Percentiles rank a stretch among this genome's conserved stretches.
phyloP scores from a whole-genome alignment of 768 basidiomycete species.

The Cyathus striatus region DNA sequence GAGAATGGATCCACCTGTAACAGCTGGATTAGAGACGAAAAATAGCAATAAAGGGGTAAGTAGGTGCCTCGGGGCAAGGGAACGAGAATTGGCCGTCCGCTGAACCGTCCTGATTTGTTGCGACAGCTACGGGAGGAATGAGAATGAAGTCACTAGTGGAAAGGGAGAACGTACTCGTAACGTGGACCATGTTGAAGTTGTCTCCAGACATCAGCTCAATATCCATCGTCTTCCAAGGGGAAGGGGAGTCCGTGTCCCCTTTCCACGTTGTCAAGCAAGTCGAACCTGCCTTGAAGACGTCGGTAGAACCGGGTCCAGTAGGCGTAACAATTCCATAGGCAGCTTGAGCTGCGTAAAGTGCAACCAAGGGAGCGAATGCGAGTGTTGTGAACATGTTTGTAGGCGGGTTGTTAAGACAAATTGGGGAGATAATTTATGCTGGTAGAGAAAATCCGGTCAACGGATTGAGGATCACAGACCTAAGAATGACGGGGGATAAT shows the following conservation, averaged over 20 bases:
- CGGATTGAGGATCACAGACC: too few relatives aligned
- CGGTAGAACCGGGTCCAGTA: slow-evolving; percentile 52
- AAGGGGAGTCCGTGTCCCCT: slow-evolving; percentile 43
- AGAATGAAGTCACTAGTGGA: not conserved
- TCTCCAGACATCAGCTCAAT: slow-evolving; percentile 80
- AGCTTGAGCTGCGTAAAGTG: slow-evolving; percentile 25
- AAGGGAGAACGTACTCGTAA: slow-evolving; percentile 57
- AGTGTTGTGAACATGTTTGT: slow-evolving; percentile 35
- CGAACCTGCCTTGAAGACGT: slow-evolving; percentile 52
- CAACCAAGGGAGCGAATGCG: slow-evolving; percentile 31
- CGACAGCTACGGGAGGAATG: slow-evolving; percentile 44
- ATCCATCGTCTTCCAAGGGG: slow-evolving; percentile 64
- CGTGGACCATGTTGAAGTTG: slow-evolving; percentile 62
- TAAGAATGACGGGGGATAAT: too few relatives aligned
- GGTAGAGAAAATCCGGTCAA: too few relatives aligned
- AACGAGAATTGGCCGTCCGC: slow-evolving; percentile 42
- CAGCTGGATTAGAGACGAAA: not conserved
- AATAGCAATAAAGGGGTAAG: not conserved
- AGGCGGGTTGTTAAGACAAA: too few relatives aligned
- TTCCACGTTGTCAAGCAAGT: slow-evolving; percentile 57
- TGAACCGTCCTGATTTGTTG: slow-evolving; percentile 59
- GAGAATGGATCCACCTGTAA: slow-evolving; percentile 61
- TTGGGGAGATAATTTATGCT: too few relatives aligned
- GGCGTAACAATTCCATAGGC: slow-evolving; percentile 62
- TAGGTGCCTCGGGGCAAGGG: slow-evolving; percentile 56